phyloP scores from a whole-genome alignment of 176 grass and related monocot genomes.

The Oryza glumipatula region DNA sequence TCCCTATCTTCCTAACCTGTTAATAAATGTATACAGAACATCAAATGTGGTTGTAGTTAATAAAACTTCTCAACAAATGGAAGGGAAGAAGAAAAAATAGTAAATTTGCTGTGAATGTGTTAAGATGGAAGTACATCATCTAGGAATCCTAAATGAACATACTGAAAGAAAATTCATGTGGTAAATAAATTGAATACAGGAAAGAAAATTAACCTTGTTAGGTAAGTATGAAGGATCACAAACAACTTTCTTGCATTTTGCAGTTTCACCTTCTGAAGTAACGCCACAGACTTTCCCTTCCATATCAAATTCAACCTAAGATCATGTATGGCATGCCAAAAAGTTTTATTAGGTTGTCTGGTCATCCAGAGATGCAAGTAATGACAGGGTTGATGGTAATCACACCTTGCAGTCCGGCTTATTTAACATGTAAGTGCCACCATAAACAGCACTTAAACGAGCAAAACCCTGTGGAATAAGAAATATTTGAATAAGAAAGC shows the following conservation, averaged over 20 bases:
- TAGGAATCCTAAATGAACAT: background rate
- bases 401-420: slow-evolving; percentile 93
- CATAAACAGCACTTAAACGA: slow-evolving; percentile 94
- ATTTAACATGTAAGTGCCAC: slow-evolving; percentile 93
- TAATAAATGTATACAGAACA: slow-evolving; percentile 16
- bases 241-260: slow-evolving; percentile 89
- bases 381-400: background rate
- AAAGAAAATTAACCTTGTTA: slow-evolving; percentile 64
- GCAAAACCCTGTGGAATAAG: slow-evolving; percentile 74
- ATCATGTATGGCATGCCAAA: slow-evolving; percentile 6
- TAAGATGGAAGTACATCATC: slow-evolving; percentile 14
- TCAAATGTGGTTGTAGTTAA: background rate
- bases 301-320: slow-evolving; percentile 88
- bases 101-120: slow-evolving; percentile 6
- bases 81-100: slow-evolving; percentile 20
- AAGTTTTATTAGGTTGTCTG: background rate
- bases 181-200: background rate
- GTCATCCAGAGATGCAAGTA: background rate
- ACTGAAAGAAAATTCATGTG: background rate
- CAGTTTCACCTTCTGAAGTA: slow-evolving; percentile 95
- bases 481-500: slow-evolving; percentile 9
- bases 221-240: slow-evolving; percentile 94
- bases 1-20: slow-evolving; percentile 87
- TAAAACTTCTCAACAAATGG: background rate
- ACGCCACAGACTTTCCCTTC: slow-evolving; percentile 95